Percentiles rank a stretch among this genome's conserved stretches.
These are phyloP conservation scores for Dictyostelium purpureum DNA, from an alignment of 78 protist genomes.

Conservation along the genomic window DNA sequence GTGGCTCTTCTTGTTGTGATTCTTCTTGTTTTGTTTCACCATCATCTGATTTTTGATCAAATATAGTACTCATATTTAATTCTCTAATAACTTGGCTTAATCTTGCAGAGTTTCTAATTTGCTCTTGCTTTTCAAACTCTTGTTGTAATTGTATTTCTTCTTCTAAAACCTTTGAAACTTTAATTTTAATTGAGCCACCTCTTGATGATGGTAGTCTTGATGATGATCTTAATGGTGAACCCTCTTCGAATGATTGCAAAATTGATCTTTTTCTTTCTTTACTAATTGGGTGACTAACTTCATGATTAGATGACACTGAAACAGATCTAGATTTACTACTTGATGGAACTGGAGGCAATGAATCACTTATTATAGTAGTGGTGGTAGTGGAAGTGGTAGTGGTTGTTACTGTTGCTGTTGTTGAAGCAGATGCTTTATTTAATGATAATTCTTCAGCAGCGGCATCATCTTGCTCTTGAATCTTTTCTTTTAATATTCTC, in stretches of 20 bases:
- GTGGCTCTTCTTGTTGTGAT: not conserved
- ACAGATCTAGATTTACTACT: slow-evolving; percentile 12
- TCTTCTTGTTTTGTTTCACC: not conserved
- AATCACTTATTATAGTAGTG: not conserved
- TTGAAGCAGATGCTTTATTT: not conserved
- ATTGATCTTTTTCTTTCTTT: not conserved
- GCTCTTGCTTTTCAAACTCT: slow-evolving; percentile 24
- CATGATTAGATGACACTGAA: not conserved
- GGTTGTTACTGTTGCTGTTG: not conserved
- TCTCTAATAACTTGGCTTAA: not conserved
- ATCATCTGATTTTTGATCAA: not conserved
- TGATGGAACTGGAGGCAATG: not conserved
- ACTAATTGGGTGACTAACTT: not conserved
- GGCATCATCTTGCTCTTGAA: not conserved
- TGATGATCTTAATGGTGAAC: not conserved
- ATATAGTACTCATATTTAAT: not conserved
- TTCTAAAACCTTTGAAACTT: not conserved
- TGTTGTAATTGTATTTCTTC: slow-evolving; percentile 49
- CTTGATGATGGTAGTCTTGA: slow-evolving; percentile 50
- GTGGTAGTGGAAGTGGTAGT: not conserved
- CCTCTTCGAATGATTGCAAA: not conserved
- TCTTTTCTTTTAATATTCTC: not conserved
- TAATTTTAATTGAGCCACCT: slow-evolving; percentile 25
- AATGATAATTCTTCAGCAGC: not conserved
- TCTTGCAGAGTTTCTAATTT: slow-evolving; percentile 11